Percentiles rank a stretch among this genome's conserved stretches.
phyloP scores from a whole-genome alignment of 768 basidiomycete species.

The Phaeolepiota aurea region DNA sequence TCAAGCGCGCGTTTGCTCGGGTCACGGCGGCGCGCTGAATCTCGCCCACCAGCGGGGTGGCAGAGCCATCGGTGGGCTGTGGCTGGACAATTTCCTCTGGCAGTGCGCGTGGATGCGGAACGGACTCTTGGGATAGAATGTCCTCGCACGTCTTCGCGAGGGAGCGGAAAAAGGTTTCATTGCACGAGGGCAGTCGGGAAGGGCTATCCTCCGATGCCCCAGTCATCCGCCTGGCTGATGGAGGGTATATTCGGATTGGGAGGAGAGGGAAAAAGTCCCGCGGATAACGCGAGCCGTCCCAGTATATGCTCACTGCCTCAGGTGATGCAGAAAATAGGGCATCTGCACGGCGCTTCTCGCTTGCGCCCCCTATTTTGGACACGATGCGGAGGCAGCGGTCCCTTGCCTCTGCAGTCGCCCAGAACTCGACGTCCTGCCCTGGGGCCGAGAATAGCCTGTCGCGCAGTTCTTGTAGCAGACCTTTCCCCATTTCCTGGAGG shows the following conservation, averaged over 20 bases:
- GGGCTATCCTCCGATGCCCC: conserved; percentile 5
- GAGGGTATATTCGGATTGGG: conserved; percentile 46
- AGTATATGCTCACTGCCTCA: conserved; percentile 40
- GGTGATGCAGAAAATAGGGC: conserved; percentile 44
- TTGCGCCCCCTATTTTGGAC: conserved; percentile 66
- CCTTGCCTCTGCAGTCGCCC: conserved; percentile 74
- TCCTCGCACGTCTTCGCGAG: conserved; percentile 44
- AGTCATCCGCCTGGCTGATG: conserved; percentile 10
- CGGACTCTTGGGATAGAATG: conserved; percentile 42
- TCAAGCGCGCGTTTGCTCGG: conserved; percentile 50
- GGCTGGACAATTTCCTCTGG: conserved; percentile 12
- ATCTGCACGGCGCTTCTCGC: conserved; percentile 54
- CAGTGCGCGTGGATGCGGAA: conserved; percentile 23
- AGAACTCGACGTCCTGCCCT: conserved; percentile 44
- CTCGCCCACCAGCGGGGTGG: conserved; percentile 20
- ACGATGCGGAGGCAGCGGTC: conserved; percentile 71
- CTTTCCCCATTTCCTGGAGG: conserved; percentile 63
- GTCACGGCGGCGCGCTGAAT: conserved; percentile 47
- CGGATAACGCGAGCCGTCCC: conserved; percentile 55
- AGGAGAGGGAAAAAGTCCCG: conserved; percentile 45
- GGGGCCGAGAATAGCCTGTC: conserved; percentile 29
- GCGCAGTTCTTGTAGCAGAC: conserved; percentile 53
- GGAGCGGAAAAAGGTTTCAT: conserved; percentile 33
- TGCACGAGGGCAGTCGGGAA: background rate
- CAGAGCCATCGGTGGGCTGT: conserved; percentile 8